Conservation (phyloP, 768 basidiomycete genomes). For the Pulveroboletus ravenelii region DNA sequence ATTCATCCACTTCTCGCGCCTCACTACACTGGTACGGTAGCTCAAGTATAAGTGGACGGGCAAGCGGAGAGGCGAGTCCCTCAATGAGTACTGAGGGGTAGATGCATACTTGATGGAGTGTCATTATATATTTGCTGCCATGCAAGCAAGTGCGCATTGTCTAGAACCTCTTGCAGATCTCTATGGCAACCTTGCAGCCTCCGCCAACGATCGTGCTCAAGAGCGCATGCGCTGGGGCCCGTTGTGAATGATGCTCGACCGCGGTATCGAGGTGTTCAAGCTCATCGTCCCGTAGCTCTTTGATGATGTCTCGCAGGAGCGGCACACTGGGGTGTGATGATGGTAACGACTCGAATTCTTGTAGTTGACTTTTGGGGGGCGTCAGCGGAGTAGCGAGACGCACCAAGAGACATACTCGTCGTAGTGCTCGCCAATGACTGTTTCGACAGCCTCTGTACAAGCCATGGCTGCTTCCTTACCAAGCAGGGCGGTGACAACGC, state of each 20-base stretch:
- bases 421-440: conserved; percentile 97
- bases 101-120: neutral
- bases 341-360: conserved; percentile 59
- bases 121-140: neutral
- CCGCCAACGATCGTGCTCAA: conserved; percentile 79
- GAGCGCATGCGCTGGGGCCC: conserved; percentile 87
- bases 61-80: conserved; percentile 42
- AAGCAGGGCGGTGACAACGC: conserved; percentile 79
- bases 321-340: conserved; percentile 74
- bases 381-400: conserved; percentile 2
- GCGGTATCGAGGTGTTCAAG: conserved; percentile 92
- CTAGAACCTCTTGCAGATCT: conserved; percentile 79
- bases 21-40: conserved; percentile 28
- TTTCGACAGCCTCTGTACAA: conserved; percentile 96
- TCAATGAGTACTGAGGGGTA: conserved; percentile 28
- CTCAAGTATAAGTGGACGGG: conserved; percentile 52
- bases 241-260: conserved; percentile 80
- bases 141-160: neutral
- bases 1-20: neutral
- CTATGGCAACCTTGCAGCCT: conserved; percentile 88
- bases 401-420: conserved; percentile 70
- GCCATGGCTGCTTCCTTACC: conserved; percentile 96
- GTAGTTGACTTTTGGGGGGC: conserved; percentile 61
- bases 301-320: conserved; percentile 64
- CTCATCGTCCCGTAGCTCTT: conserved; percentile 91